Evolutionary conservation across 495 filamentous ascomycete genomes (phyloP), one percentile per base, ranked within the genome.

Genomic region (Xylaria sp.): DNA sequence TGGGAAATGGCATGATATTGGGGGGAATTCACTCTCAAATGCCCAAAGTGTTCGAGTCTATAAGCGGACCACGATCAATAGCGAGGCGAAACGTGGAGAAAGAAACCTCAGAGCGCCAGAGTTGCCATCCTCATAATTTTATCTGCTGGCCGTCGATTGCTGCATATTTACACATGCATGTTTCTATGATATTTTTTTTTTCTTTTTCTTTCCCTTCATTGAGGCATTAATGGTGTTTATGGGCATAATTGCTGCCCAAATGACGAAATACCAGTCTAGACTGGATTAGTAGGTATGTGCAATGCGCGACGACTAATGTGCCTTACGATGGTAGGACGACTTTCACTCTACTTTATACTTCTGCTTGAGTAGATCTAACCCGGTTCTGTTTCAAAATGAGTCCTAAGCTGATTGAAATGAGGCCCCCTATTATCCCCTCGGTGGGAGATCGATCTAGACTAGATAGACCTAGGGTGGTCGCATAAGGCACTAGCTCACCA

Each of bases 401-500:
- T 6, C 17, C 12, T 33, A 17, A 24, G 40, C 35, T 21, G 19
- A 55, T 26, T 55, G 26, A 55, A 50, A 15, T n/a, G 46, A n/a
- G n/a, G 17, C 46, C n/a, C 21, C 1, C 46, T 50, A n/a, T n/a
- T n/a, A n/a, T n/a, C n/a, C n/a, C n/a, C n/a, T n/a, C n/a, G n/a
- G n/a, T n/a, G n/a, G n/a, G n/a, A n/a, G n/a, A n/a, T n/a, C n/a
- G n/a, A n/a, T n/a, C n/a, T n/a, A n/a, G n/a, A n/a, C n/a, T n/a
- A n/a, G n/a, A n/a, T n/a, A n/a, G n/a, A 44, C 48, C 37, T 48
- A 17, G 61, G 59, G 6, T 35, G 59, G 12, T 33, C 41, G 24
- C 61, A 48, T 66, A 15, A 66, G n/a, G 41, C 61, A 24, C 41
- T 59, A 59, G 37, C 33, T 59, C 50, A 15, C 50, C 24, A 29